Evolutionary conservation across 805 yeast species (phyloP), one percentile per base, ranked within the genome.

Genomic region (Saccharomycopsis sp.): DNA sequence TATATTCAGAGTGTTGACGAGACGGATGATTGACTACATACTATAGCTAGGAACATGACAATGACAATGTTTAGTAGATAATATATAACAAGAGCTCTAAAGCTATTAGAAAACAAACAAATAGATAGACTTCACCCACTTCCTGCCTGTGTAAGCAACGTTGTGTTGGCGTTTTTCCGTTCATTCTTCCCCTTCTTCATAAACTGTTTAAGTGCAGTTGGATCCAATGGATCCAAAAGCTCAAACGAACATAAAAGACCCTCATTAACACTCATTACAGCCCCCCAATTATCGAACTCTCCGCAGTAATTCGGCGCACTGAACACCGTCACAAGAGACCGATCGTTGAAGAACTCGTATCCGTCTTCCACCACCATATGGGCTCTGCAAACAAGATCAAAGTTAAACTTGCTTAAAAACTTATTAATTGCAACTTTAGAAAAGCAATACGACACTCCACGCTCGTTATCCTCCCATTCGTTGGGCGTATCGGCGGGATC

Each of bases 291-390:
- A 64, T 85, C 83, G 70, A 86, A 86, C 68, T 86, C 91, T 7
- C 92, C 92, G 73, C 92, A 86, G 66, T 88, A 88, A 68, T 88
- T 88, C 2, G 96, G 96, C 2, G 94, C 96, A 61, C 85, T 81
- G 66, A 88, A 88, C 1, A 88, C 84, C 0, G 96, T 88, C 1
- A 88, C 94, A 58, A 88, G 73, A 68, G 83, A 84, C 65, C 89
- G 75, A 67, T 82, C 84, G 61, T 84, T 85, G 69, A 86, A 88
- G 68, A 88, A 88, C 68, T 88, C 94, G 68, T 88, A 88, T 2
- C 96, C 96, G 68, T 88, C 93, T 69, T 88, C 93, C 44, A 88
- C 96, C 52, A 88, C 94, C 96, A 88, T 88, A 69, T 88, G 96
- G 5, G 93, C 96, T 66, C 96, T 75, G 52, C 87, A 89, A 62